Conservation (phyloP, 257 asterid species). For the Solanum sejunctum region DNA sequence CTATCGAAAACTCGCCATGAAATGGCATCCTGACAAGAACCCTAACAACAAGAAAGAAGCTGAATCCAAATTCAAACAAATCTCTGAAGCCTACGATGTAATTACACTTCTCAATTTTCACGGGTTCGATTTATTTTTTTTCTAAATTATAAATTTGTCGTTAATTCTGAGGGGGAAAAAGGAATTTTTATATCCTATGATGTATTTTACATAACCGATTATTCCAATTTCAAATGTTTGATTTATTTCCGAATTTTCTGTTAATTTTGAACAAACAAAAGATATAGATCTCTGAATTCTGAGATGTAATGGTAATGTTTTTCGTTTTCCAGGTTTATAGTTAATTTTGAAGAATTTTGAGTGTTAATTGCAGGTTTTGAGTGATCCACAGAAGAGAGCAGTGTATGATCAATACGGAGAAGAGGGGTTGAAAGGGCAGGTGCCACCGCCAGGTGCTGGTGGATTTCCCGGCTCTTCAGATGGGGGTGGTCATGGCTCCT, state of each 20-base stretch:
- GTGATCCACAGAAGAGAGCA: conserved; percentile 57
- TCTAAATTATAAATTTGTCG: neutral
- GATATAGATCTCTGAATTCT: neutral
- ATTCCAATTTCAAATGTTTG: neutral
- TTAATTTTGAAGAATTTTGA: neutral
- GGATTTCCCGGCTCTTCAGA: conserved; percentile 23
- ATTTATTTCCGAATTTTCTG: neutral
- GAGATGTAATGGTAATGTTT: neutral
- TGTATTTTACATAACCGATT: neutral
- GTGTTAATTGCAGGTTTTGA: conserved; percentile 28
- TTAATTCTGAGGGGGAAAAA: neutral
- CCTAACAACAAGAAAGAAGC: conserved; percentile 55
- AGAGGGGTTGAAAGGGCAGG: conserved; percentile 58
- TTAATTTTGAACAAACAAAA: neutral
- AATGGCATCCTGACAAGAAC: conserved; percentile 72
- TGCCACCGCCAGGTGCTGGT: conserved; percentile 40
- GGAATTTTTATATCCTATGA: neutral
- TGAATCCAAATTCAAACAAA: conserved; percentile 59
- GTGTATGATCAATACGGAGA: conserved; percentile 65
- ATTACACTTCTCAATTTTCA: neutral
- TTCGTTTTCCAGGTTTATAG: neutral
- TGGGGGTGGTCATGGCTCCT: conserved; percentile 17
- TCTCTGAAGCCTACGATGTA: conserved; percentile 74
- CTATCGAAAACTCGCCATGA: conserved; percentile 58
- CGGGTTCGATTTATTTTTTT: neutral